Base-by-base conservation (phyloP, 352 stramenopile species). In the Pythium guiyangense region DNA sequence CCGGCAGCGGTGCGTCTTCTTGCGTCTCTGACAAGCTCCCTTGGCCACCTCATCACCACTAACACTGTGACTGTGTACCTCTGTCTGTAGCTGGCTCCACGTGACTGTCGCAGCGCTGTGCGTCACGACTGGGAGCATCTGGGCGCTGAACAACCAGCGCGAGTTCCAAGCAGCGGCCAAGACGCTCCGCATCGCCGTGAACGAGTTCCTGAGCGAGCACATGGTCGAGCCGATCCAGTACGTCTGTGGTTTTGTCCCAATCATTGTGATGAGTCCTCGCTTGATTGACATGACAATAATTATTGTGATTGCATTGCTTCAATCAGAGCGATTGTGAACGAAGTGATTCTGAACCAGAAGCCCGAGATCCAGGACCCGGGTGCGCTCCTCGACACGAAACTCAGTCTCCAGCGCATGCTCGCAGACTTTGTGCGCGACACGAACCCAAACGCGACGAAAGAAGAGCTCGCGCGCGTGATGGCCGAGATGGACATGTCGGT, bases 341-440 rank as follows among this genome's bases (percentile, higher is more conserved):
- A 94, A 58, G 71, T 94, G 26, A 66, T 94, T n/a, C 52, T 94
- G 46, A 94, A 92, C 64, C 76, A 92, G 53, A 94, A 92, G 62
- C 70, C 77, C 12, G 77, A 86, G 63, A 94, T 94, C 44, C 84
- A 94, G 57, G 84, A 94, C 54, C 73, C 79, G 0, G 73, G 73
- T n/a, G 81, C 84, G 4, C 57, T 94, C 18, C 62, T 83, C 3
- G 84, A 94, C 59, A 90, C 79, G 22, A 92, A 90, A 59, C 63
- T 86, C 52, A 94, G 84, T 64, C 70, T 94, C 27, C 79, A 82
- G 34, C 84, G 84, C 47, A 94, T 94, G 84, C 71, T 94, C 25
- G 64, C 72, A 1, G 84, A 94, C 49, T 88, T 94, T 64, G 74
- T 86, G 0, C 78, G 74, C 42, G 84, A 93, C 57, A 91, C 81